Percentiles rank a stretch among this genome's conserved stretches.
Evolutionary conservation across 2,329 filamentous ascomycete genomes (phyloP).

Genomic region (Byssochlamys sp.): DNA sequence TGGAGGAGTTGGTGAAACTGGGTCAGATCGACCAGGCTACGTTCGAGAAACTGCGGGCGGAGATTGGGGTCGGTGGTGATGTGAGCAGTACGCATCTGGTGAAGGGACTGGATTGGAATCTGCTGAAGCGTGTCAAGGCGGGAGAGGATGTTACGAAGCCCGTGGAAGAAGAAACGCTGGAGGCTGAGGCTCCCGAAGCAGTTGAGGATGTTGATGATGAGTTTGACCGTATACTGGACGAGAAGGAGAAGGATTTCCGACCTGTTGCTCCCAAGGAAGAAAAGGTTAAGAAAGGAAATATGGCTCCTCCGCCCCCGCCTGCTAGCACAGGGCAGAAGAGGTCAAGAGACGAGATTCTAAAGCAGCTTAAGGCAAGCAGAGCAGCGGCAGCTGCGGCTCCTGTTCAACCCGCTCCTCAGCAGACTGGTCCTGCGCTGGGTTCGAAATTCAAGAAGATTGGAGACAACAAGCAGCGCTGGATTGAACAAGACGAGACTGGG

Average conservation of each 20-base stretch:
- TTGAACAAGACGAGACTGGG: slow-evolving; percentile 46
- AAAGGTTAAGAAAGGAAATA: slow-evolving; percentile 45
- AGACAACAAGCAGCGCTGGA: slow-evolving; percentile 40
- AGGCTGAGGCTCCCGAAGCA: slow-evolving; percentile 13
- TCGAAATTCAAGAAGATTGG: slow-evolving; percentile 47
- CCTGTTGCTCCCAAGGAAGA: slow-evolving; percentile 23
- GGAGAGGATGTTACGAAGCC: slow-evolving; percentile 45
- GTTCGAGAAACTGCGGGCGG: slow-evolving; percentile 63
- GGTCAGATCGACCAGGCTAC: slow-evolving; percentile 72
- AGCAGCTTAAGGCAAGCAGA: slow-evolving; percentile 48
- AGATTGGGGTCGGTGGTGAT: slow-evolving; percentile 72
- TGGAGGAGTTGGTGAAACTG: slow-evolving; percentile 73
- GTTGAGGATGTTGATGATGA: slow-evolving; percentile 54
- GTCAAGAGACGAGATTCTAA: slow-evolving; percentile 50
- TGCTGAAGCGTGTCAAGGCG: slow-evolving; percentile 42
- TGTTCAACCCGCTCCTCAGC: slow-evolving; percentile 31
- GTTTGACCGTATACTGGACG: slow-evolving; percentile 34
- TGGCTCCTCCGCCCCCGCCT: slow-evolving; percentile 31
- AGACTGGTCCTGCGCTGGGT: slow-evolving; percentile 43
- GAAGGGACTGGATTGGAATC: slow-evolving; percentile 79
- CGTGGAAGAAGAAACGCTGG: slow-evolving; percentile 11
- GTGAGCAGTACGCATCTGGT: slow-evolving; percentile 73
- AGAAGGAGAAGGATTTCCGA: slow-evolving; percentile 24
- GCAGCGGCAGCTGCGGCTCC: slow-evolving; percentile 31
- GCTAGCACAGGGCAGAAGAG: slow-evolving; percentile 38